Conservation (phyloP, 2,329 filamentous ascomycete species). For the Pseudocercospora pini-densiflorae region DNA sequence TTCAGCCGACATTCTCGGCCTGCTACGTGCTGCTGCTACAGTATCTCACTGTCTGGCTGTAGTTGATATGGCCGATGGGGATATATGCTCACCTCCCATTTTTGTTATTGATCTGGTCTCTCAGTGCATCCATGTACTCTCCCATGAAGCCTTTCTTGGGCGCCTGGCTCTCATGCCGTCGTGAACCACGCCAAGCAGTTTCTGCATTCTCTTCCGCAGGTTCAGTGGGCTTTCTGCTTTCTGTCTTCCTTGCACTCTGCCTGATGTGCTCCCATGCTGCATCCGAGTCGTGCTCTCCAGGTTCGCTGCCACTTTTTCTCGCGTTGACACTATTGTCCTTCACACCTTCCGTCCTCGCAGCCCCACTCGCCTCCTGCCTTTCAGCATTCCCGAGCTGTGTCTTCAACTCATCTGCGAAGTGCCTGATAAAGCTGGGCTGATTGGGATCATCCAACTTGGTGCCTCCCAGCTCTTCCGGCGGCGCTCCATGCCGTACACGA, state of each 20-base stretch:
- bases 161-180: slow-evolving; percentile 19
- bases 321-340: slow-evolving; percentile 30
- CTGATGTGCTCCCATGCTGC: slow-evolving; percentile 17
- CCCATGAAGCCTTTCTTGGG: slow-evolving; percentile 34
- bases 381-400: slow-evolving; percentile 38
- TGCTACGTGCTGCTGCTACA: not conserved
- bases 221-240: slow-evolving; percentile 14
- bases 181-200: slow-evolving; percentile 34
- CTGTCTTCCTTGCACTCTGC: slow-evolving; percentile 18
- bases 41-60: not conserved
- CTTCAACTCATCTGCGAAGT: slow-evolving; percentile 59
- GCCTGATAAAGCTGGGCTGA: slow-evolving; percentile 48
- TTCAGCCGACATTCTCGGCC: not conserved
- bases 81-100: slow-evolving; percentile 19
- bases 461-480: slow-evolving; percentile 55
- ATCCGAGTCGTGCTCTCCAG: slow-evolving; percentile 18
- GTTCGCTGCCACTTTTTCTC: slow-evolving; percentile 14
- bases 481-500: slow-evolving; percentile 51
- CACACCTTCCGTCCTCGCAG: slow-evolving; percentile 22
- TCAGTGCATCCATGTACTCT: slow-evolving; percentile 37
- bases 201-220: slow-evolving; percentile 29
- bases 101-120: slow-evolving; percentile 36
- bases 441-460: slow-evolving; percentile 49
- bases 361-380: slow-evolving; percentile 24
- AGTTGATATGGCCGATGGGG: not conserved